Evolutionary conservation across 2,329 filamentous ascomycete genomes (phyloP).

Genomic region (Teratosphaeria nubilosa): DNA sequence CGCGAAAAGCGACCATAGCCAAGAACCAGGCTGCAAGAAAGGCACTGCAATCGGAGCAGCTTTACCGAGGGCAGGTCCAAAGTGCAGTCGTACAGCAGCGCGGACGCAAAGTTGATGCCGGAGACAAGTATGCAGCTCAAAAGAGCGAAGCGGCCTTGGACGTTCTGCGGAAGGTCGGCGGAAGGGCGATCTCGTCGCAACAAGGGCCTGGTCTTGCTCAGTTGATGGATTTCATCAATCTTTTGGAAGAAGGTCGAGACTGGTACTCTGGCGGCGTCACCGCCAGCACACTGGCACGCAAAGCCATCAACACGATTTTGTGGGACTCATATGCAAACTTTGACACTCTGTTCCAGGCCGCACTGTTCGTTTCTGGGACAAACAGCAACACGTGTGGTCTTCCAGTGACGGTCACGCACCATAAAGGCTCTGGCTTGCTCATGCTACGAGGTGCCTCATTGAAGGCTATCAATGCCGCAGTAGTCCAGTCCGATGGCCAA

Average conservation of each 20-base stretch:
- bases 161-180: background rate
- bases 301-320: conserved; percentile 9
- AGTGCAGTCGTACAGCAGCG: background rate
- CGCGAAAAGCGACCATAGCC: conserved; percentile 13
- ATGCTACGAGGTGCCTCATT: conserved; percentile 13
- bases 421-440: conserved; percentile 11
- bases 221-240: conserved; percentile 2
- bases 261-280: conserved; percentile 5
- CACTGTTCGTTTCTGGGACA: conserved; percentile 14
- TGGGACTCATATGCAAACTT: conserved; percentile 10
- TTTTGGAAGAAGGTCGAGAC: conserved; percentile 1
- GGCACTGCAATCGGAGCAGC: background rate
- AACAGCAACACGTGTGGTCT: conserved; percentile 14
- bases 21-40: conserved; percentile 4
- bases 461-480: conserved; percentile 10
- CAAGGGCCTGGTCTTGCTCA: background rate
- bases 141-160: background rate
- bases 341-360: conserved; percentile 12
- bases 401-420: conserved; percentile 1
- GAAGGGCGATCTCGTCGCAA: background rate
- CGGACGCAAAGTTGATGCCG: background rate
- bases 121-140: background rate
- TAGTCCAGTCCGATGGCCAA: conserved; percentile 3
- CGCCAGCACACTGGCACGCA: conserved; percentile 10
- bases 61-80: background rate